These are phyloP conservation scores for Phoma herbarum DNA, from an alignment of 2,329 filamentous ascomycete genomes.

Conservation along the genomic window DNA sequence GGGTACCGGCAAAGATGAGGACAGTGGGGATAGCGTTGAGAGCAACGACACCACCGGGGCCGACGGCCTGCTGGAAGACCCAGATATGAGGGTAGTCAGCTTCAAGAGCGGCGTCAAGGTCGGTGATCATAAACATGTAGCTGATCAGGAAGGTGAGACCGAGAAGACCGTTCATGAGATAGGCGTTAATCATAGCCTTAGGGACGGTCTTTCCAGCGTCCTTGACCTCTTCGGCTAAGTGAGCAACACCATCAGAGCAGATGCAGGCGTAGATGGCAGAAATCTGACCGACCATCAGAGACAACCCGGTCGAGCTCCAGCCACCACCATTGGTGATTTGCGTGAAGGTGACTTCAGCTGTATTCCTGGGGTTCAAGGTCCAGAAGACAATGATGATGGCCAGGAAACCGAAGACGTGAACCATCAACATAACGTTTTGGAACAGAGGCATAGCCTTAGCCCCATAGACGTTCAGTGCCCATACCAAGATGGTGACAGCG, in stretches of 20 bases:
- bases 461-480: conserved; percentile 53
- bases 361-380: conserved; percentile 44
- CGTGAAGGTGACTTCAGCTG: conserved; percentile 44
- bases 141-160: conserved; percentile 48
- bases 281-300: conserved; percentile 54
- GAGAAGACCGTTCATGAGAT: conserved; percentile 51
- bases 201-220: conserved; percentile 54
- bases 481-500: conserved; percentile 55
- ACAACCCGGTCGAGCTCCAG: conserved; percentile 52
- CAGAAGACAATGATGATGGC: conserved; percentile 53
- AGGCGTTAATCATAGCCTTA: conserved; percentile 53
- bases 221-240: conserved; percentile 57
- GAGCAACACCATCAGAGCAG: conserved; percentile 53
- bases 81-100: conserved; percentile 48
- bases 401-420: conserved; percentile 58
- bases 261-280: conserved; percentile 49
- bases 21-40: conserved; percentile 44
- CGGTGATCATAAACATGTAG: conserved; percentile 48
- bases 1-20: conserved; percentile 43
- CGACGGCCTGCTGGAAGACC: conserved; percentile 43
- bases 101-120: conserved; percentile 40
- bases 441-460: conserved; percentile 44
- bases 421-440: conserved; percentile 48
- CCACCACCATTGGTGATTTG: conserved; percentile 50
- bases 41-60: conserved; percentile 37